These are phyloP conservation scores for Amylostereum areolatum DNA, from an alignment of 1,284 basidiomycete genomes.

Conservation along the genomic window DNA sequence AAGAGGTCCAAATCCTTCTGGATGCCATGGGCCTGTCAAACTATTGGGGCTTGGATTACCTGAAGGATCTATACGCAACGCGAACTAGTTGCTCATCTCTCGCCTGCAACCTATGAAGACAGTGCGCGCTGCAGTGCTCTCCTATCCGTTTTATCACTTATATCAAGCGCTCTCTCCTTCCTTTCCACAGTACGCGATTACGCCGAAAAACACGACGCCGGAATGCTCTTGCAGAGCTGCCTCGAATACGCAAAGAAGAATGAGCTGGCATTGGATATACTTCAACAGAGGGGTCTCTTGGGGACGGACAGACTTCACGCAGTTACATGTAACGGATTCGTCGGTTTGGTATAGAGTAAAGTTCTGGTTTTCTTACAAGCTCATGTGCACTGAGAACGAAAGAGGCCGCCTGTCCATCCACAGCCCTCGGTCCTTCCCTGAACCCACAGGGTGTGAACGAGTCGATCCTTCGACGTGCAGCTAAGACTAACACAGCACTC, in stretches of 20 bases:
- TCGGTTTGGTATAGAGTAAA: no score
- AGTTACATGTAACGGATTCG: no score
- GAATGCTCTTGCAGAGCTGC: constrained; percentile 2
- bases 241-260: constrained; percentile 7
- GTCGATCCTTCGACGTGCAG: no score
- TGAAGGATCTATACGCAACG: constrained; percentile 6
- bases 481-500: no score
- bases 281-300: no score
- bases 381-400: no score
- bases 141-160: background rate
- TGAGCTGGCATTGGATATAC: constrained; percentile 4
- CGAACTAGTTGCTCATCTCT: constrained; percentile 7
- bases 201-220: constrained; percentile 3
- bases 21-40: constrained; percentile 10
- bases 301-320: no score
- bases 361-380: no score
- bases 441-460: no score
- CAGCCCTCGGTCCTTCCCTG: no score
- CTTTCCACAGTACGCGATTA: constrained; percentile 3
- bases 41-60: constrained; percentile 10
- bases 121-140: constrained; percentile 1
- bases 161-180: no score
- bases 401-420: no score
- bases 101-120: constrained; percentile 6
- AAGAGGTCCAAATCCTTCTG: constrained; percentile 7